Evolutionary conservation across 345 rosid genomes (phyloP).

Genomic region (Salix koriyanagi): DNA sequence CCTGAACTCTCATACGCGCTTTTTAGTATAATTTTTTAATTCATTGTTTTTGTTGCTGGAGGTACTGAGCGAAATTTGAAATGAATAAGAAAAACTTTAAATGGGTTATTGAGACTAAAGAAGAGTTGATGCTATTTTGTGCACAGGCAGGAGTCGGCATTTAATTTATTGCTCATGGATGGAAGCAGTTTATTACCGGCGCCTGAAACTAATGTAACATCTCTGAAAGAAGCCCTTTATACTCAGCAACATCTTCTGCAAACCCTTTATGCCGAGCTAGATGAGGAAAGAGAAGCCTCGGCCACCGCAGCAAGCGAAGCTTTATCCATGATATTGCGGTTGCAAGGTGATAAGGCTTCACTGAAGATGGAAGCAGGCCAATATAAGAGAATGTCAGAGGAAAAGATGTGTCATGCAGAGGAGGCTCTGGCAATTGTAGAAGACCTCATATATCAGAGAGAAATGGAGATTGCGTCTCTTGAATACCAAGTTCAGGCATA

Average conservation of each 20-base stretch:
- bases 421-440: conserved; percentile 67
- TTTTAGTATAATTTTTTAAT: not conserved
- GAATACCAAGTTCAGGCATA: conserved; percentile 81
- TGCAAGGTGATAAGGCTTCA: conserved; percentile 78
- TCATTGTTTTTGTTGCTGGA: not conserved
- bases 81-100: too few species aligned
- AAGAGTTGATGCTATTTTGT: not conserved
- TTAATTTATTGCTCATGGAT: conserved; percentile 31
- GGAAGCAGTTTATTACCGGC: conserved; percentile 30
- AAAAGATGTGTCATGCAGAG: conserved; percentile 71
- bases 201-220: conserved; percentile 36
- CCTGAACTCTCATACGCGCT: not conserved
- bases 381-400: conserved; percentile 82
- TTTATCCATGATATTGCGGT: conserved; percentile 73
- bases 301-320: conserved; percentile 75
- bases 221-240: conserved; percentile 51
- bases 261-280: conserved; percentile 56
- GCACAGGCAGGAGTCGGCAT: not conserved
- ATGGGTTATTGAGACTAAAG: conserved; percentile 2
- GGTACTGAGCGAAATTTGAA: not conserved
- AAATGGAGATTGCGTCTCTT: conserved; percentile 81
- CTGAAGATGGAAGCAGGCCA: conserved; percentile 85
- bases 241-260: conserved; percentile 86
- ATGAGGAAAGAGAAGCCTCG: conserved; percentile 82
- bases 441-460: conserved; percentile 70